Conservation (phyloP, 345 rosid genomes). For the Balakata baccata region DNA sequence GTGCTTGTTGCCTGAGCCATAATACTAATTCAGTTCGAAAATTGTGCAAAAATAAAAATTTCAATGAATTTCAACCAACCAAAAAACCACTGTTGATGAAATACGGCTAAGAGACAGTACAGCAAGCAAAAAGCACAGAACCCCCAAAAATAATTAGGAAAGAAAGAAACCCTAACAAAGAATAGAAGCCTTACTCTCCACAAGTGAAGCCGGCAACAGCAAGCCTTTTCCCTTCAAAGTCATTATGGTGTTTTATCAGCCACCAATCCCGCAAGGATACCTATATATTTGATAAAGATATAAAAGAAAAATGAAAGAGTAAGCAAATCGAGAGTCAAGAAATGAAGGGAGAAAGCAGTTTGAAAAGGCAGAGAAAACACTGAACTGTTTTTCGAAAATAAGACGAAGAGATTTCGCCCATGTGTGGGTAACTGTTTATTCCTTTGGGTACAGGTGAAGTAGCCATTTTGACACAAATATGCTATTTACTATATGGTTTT, state of each 20-base stretch:
- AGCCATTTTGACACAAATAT: no score
- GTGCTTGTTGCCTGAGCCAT: constrained; percentile 35
- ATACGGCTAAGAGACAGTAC: no score
- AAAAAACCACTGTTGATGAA: not conserved
- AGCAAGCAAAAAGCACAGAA: no score
- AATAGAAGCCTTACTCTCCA: constrained; percentile 36
- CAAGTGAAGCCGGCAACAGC: constrained; percentile 61
- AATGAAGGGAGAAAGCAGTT: not conserved
- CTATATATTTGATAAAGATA: constrained; percentile 23
- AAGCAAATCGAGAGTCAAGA: not conserved
- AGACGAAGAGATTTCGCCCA: not conserved
- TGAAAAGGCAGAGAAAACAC: not conserved
- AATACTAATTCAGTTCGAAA: not conserved
- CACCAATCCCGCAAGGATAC: constrained; percentile 71
- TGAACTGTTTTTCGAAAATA: constrained; percentile 6
- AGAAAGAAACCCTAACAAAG: not conserved
- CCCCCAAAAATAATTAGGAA: no score
- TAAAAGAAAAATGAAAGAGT: not conserved
- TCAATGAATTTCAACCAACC: not conserved
- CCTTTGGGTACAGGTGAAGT: not conserved
- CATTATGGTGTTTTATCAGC: constrained; percentile 47
- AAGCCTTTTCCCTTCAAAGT: constrained; percentile 49
- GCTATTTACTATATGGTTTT: no score
- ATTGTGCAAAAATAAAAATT: not conserved
- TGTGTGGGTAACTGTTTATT: not conserved